A percentile compares a stretch with the other conserved stretches of the same genome.
phyloP scores from a whole-genome alignment of 2,329 filamentous ascomycete species.

The Pyrenochaeta sp. region DNA sequence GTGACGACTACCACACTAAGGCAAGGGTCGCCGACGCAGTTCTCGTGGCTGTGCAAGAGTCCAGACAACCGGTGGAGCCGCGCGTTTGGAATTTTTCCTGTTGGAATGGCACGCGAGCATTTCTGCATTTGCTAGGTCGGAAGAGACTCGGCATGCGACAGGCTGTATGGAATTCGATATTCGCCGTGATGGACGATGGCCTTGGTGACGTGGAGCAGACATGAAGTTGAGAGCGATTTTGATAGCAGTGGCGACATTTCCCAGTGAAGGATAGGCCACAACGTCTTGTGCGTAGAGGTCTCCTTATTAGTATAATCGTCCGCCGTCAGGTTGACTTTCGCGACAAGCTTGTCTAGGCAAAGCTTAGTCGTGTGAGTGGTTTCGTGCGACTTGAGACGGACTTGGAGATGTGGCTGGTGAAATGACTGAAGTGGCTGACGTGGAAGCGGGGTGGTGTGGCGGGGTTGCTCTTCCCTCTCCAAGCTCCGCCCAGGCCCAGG shows the following conservation, averaged over 20 bases:
- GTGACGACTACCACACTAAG: conserved; percentile 15
- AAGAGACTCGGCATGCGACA: too few relatives aligned
- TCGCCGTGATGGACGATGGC: too few relatives aligned
- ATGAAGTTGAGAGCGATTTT: too few relatives aligned
- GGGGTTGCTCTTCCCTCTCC: conserved; percentile 7
- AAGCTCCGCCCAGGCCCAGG: too few relatives aligned
- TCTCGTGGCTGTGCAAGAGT: conserved; percentile 17
- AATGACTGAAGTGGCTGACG: not conserved
- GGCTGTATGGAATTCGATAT: too few relatives aligned
- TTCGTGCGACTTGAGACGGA: too few relatives aligned
- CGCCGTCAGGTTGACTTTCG: too few relatives aligned
- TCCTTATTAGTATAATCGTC: not conserved
- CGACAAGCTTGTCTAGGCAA: not conserved
- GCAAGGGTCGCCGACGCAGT: not conserved
- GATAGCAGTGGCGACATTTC: too few relatives aligned
- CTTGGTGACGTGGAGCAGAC: too few relatives aligned
- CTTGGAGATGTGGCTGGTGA: conserved; percentile 3
- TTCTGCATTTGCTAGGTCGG: conserved; percentile 26
- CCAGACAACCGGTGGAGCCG: conserved; percentile 15
- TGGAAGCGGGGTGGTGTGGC: conserved; percentile 3
- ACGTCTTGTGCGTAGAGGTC: too few relatives aligned
- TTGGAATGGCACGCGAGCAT: conserved; percentile 3
- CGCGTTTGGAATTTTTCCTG: conserved; percentile 7
- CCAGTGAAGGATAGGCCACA: too few relatives aligned
- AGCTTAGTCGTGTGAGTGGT: not conserved